Conservation (phyloP, 2,329 filamentous ascomycete genomes). For the Botrytis medusae region DNA sequence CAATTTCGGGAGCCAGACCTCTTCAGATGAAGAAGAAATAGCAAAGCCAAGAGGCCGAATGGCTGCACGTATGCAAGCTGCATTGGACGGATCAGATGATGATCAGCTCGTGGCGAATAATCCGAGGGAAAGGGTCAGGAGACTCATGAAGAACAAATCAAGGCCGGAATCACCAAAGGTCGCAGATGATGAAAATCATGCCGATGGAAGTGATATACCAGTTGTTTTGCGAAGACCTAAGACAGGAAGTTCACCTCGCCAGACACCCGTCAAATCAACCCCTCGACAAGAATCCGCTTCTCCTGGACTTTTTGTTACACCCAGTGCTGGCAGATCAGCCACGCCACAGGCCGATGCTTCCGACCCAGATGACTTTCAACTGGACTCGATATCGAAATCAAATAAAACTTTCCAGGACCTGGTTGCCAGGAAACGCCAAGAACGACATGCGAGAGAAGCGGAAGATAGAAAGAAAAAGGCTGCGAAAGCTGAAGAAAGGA, state of each 20-base stretch:
- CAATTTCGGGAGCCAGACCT: not conserved
- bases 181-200: slow-evolving; percentile 41
- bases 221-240: slow-evolving; percentile 36
- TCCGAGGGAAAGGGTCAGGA: slow-evolving; percentile 47
- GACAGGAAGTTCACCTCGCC: slow-evolving; percentile 27
- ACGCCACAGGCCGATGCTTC: slow-evolving; percentile 32
- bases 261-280: slow-evolving; percentile 30
- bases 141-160: slow-evolving; percentile 43
- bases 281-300: slow-evolving; percentile 31
- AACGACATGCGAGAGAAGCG: slow-evolving; percentile 67
- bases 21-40: slow-evolving; percentile 47
- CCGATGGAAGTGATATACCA: slow-evolving; percentile 34
- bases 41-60: slow-evolving; percentile 61
- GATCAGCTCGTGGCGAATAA: slow-evolving; percentile 27
- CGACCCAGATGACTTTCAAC: slow-evolving; percentile 47
- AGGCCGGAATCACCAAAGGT: slow-evolving; percentile 33
- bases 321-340: slow-evolving; percentile 34
- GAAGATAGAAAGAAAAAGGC: slow-evolving; percentile 50
- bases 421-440: slow-evolving; percentile 69
- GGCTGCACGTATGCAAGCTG: slow-evolving; percentile 61
- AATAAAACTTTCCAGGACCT: slow-evolving; percentile 69
- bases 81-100: slow-evolving; percentile 27
- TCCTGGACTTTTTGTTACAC: slow-evolving; percentile 46
- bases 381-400: slow-evolving; percentile 44
- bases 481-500: slow-evolving; percentile 40